phyloP scores from a whole-genome alignment of 176 grass and related monocot genomes.

The Oryza australiensis region DNA sequence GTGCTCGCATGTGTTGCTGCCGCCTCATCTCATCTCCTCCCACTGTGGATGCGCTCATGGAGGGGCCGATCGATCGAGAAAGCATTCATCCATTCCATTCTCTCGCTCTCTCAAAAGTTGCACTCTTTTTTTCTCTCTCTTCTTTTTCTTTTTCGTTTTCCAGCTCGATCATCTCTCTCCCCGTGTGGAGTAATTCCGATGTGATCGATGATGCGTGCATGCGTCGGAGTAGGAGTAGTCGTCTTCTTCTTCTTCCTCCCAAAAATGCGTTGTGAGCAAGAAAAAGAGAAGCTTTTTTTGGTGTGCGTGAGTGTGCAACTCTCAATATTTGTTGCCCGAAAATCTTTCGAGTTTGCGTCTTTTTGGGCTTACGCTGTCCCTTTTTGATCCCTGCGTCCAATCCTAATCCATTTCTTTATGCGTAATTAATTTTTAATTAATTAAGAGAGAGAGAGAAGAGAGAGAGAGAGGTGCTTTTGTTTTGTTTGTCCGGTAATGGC shows the following conservation, averaged over 20 bases:
- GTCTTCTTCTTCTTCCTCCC: not conserved
- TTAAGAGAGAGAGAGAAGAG: not conserved
- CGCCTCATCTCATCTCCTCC: not conserved
- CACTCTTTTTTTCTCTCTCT: not conserved
- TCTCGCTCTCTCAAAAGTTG: not conserved
- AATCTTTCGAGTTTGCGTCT: slow-evolving; percentile 40
- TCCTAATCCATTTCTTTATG: not conserved
- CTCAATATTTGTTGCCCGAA: not conserved
- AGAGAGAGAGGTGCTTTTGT: not conserved
- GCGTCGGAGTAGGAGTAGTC: too few relatives aligned
- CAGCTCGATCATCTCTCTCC: not conserved
- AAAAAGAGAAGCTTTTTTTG: not conserved
- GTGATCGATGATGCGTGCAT: not conserved
- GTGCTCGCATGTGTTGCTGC: not conserved
- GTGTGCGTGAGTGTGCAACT: not conserved
- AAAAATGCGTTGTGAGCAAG: slow-evolving; percentile 7
- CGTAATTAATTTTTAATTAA: not conserved
- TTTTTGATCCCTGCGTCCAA: slow-evolving; percentile 43
- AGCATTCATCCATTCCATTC: not conserved
- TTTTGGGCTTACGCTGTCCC: slow-evolving; percentile 48
- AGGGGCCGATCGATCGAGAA: not conserved
- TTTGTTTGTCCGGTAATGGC: slow-evolving; percentile 45
- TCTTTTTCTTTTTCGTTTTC: not conserved
- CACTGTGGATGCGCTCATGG: not conserved
- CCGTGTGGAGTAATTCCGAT: not conserved